phyloP scores from a whole-genome alignment of 2,329 filamentous ascomycete genomes.

The Dendryphion nanum region DNA sequence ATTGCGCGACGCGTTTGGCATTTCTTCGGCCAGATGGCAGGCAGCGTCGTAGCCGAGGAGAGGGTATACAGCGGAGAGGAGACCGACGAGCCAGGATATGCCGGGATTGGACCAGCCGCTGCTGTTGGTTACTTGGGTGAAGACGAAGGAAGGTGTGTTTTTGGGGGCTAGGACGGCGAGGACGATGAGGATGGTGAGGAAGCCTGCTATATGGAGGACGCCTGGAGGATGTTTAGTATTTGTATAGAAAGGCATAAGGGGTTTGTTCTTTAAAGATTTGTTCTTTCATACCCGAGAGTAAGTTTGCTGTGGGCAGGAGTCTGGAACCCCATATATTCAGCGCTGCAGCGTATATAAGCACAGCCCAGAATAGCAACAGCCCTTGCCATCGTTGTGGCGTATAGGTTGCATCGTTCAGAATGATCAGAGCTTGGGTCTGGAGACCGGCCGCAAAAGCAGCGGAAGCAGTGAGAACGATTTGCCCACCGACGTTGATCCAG shows the following conservation, averaged over 20 bases:
- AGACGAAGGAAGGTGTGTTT: slow-evolving; percentile 17
- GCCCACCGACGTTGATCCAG: slow-evolving; percentile 50
- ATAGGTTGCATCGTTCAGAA: slow-evolving; percentile 44
- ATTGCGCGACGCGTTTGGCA: slow-evolving; percentile 21
- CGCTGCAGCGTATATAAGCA: slow-evolving; percentile 38
- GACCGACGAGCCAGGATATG: slow-evolving; percentile 22
- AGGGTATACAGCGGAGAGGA: slow-evolving; percentile 21
- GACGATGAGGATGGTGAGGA: slow-evolving; percentile 15
- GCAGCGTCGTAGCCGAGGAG: slow-evolving; percentile 41
- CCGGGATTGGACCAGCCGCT: slow-evolving; percentile 21
- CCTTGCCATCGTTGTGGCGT: slow-evolving; percentile 45
- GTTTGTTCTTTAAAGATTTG: neutral
- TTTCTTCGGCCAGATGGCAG: slow-evolving; percentile 40
- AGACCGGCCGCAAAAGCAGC: slow-evolving; percentile 49
- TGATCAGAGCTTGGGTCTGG: slow-evolving; percentile 45
- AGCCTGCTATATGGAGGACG: slow-evolving; percentile 15
- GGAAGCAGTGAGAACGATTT: slow-evolving; percentile 48
- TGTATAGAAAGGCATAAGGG: neutral
- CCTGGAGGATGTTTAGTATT: slow-evolving; percentile 3
- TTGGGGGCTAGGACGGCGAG: slow-evolving; percentile 20
- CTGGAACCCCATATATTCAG: slow-evolving; percentile 46
- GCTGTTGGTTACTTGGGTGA: slow-evolving; percentile 15
- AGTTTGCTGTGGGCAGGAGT: slow-evolving; percentile 40
- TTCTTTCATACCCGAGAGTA: slow-evolving; percentile 14
- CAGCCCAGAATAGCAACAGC: slow-evolving; percentile 49